phyloP scores from a whole-genome alignment of 192 early-diverging fungal species.

The Lunasporangiospora selenospora region DNA sequence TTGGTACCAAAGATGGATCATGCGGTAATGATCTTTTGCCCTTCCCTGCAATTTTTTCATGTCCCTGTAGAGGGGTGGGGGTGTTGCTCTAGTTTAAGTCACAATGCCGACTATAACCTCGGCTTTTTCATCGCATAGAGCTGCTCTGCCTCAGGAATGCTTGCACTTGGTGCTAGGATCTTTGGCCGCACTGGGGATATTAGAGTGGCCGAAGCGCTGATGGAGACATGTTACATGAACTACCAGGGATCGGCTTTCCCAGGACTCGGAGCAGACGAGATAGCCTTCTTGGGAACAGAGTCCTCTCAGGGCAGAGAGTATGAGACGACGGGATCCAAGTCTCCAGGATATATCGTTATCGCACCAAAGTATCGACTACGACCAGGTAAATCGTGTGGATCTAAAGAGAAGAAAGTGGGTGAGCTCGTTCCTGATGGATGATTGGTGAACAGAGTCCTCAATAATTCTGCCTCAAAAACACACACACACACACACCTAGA shows the following conservation, averaged over 20 bases:
- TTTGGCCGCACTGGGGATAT: slow-evolving; percentile 63
- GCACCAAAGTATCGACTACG: slow-evolving; percentile 56
- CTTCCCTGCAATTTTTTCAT: no score
- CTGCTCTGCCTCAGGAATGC: slow-evolving; percentile 76
- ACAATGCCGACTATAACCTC: no score
- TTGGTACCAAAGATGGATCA: slow-evolving; percentile 75
- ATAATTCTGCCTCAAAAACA: no score
- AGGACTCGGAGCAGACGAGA: slow-evolving; percentile 37
- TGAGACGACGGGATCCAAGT: slow-evolving; percentile 33
- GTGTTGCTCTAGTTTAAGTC: no score
- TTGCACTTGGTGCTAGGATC: slow-evolving; percentile 65
- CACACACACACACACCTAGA: no score
- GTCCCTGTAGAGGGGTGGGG: no score
- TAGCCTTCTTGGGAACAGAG: slow-evolving; percentile 25
- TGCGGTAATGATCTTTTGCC: slow-evolving; percentile 23
- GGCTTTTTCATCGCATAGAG: slow-evolving; percentile 30
- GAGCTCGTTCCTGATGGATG: no score
- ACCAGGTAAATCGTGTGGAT: slow-evolving; percentile 35
- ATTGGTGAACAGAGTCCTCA: no score
- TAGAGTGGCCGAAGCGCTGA: slow-evolving; percentile 69
- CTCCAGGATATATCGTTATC: slow-evolving; percentile 21
- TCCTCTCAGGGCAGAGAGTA: slow-evolving; percentile 13
- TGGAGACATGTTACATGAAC: slow-evolving; percentile 62
- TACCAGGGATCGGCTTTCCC: slow-evolving; percentile 22
- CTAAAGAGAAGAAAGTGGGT: no score